Base-by-base conservation (phyloP, 257 asterid genomes). In the Solanum clarkiae region DNA sequence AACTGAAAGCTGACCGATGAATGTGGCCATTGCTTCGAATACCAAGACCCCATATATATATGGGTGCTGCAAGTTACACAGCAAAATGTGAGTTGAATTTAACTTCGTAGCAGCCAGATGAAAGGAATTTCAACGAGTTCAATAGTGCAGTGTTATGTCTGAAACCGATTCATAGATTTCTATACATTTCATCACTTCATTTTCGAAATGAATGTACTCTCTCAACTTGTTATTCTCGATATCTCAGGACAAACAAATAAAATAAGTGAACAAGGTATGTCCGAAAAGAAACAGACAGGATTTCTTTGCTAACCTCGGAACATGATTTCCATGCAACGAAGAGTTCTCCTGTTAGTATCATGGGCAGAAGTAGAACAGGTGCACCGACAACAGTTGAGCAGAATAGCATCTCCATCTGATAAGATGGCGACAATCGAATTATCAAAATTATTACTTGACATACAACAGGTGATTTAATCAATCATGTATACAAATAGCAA, bases 11-110 rank as follows among this genome's bases (percentile, higher is more conserved):
- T 95, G 98, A 80, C 98, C 98, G 0, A 95, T 80, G 83, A 92
- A 95, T 22, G 98, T 95, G 60, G 98, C 97, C 97, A 95, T 93
- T 82, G 98, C 97, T 90, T 95, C 98, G 63, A 95, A 93, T 36
- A 95, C 88, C 15, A 95, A 86, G 85, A 95, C 97, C 4, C 93
- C 95, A 1, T 95, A 95, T 8, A 95, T 95, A 54, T 93, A 95
- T 20, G 98, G 97, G 91, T 93, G 95, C 98, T 93, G 95, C 93
- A 90, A 63, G 59, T 14, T 44, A 12, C 16, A 45, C 42, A 51
- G 55, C 45, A 77, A 17, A 77, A 49, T 15, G 15, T 13, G 2
- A 49, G 63, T 74, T 7, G 22, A 22, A 47, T 22, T 12, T 51
- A 24, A 77, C 82, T 51, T 51, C 6, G 3, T 15, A 51, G 81